Percentiles rank a stretch among this genome's conserved stretches.
Conservation (phyloP, 495 filamentous ascomycete species). For the Sabuloglossum arenarium region DNA sequence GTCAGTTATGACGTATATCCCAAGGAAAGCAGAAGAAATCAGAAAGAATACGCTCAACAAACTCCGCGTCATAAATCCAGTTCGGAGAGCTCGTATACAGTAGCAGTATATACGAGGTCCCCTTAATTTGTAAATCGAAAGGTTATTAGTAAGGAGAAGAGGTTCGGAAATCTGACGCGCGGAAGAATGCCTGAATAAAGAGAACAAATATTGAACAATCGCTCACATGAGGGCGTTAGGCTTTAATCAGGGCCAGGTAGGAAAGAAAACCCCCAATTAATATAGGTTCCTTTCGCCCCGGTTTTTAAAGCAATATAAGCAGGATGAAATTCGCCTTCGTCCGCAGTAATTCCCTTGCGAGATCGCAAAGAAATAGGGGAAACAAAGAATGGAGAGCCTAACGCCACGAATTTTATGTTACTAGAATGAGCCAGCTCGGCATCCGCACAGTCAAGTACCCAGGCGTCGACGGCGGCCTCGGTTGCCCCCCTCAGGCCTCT, state of each 20-base stretch:
- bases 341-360: neutral
- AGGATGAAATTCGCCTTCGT: neutral
- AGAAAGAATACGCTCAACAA: no score
- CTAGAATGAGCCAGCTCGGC: neutral
- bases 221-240: no score
- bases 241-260: neutral
- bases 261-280: neutral
- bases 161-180: neutral
- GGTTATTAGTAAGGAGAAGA: neutral
- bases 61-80: no score
- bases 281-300: neutral
- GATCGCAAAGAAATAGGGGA: neutral
- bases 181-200: neutral
- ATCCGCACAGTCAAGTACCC: neutral
- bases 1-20: neutral
- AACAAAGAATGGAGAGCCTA: neutral
- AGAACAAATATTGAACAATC: neutral
- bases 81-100: neutral
- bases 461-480: conserved; percentile 56
- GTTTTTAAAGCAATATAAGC: neutral
- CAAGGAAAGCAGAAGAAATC: no score
- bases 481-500: conserved; percentile 63
- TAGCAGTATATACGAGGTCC: neutral
- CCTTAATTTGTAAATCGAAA: neutral
- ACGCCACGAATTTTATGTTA: neutral